Percentiles rank a stretch among this genome's conserved stretches.
Evolutionary conservation across 805 yeast species (phyloP).

Genomic region (Zygotorulaspora sp.): DNA sequence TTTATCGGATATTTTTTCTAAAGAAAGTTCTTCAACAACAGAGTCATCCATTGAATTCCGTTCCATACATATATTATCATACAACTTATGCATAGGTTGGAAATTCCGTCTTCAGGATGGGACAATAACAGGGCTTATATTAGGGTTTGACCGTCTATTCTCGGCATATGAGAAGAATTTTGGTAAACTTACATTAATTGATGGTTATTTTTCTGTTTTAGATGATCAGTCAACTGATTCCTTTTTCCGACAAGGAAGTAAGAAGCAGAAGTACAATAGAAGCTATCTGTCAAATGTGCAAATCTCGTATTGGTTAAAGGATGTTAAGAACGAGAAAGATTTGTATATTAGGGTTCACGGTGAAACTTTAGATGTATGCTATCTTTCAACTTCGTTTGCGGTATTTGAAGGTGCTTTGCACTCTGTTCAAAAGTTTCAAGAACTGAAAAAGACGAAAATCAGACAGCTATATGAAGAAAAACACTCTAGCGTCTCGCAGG

Average conservation of each 20-base stretch:
- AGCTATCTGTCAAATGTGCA: constrained; percentile 70
- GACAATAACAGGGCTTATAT: constrained; percentile 61
- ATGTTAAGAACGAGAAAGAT: constrained; percentile 36
- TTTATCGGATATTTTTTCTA: constrained; percentile 3
- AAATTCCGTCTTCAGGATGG: constrained; percentile 46
- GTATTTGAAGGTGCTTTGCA: constrained; percentile 50
- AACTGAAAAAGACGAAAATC: constrained; percentile 21
- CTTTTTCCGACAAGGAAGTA: constrained; percentile 46
- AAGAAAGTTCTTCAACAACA: constrained; percentile 4
- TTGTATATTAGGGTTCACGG: constrained; percentile 55
- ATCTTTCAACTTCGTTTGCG: constrained; percentile 51
- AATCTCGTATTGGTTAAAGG: constrained; percentile 36
- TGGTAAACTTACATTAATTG: constrained; percentile 65
- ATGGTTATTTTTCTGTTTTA: constrained; percentile 69
- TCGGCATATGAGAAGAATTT: constrained; percentile 55
- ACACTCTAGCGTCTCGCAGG: constrained; percentile 5
- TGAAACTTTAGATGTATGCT: constrained; percentile 62
- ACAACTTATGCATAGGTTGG: constrained; percentile 76
- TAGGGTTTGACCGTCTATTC: constrained; percentile 72
- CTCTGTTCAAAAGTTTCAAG: constrained; percentile 45
- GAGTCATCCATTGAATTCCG: constrained; percentile 34
- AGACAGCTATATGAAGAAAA: constrained; percentile 8
- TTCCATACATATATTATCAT: constrained; percentile 55
- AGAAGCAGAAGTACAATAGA: constrained; percentile 48
- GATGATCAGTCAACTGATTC: constrained; percentile 50